Evolutionary conservation across 345 rosid genomes (phyloP), one percentile per base, ranked within the genome.

Genomic region (Syzygium grande): DNA sequence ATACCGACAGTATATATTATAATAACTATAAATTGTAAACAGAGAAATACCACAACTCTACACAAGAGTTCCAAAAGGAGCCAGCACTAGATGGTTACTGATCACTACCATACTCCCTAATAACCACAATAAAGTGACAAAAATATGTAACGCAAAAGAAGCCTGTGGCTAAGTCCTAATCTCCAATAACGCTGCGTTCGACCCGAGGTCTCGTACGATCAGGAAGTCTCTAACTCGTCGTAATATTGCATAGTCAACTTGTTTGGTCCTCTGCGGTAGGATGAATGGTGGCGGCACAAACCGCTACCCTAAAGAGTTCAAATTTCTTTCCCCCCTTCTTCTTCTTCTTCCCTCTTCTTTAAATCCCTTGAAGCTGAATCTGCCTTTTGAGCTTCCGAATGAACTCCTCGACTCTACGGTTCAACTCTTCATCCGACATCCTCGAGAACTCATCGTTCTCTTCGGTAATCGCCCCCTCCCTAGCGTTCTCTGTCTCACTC

Each of bases 381-480:
- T 96, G 92, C 89, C 87, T 92, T 54, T 86, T 89, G 11, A 92
- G 94, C 83, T 87, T 90, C 84, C 89, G 91, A 89, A 97, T 97
- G 30, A 97, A 96, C 30, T 97, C 98, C 89, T 97, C 98, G 19
- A 94, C 94, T 87, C 96, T 92, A 87, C 84, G 87, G 84, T 97
- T 95, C 85, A 96, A 84, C 85, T 97, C 99, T 85, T 96, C 98
- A 77, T 93, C 86, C 8, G 98, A 96, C 98, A 97, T 85, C 51
- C 87, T 91, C 34, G 96, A 93, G 78, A 93, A 95, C 91, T 94
- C 94, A 59, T 94, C 90, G 13, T 88, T 92, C 61, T 93, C 93
- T 84, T 53, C 87, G 63, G 85, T 30, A n/a, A 59, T 23, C 46
- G 83, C 21, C 29, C 51, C 61, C 23, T 2, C 85, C 59, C 7